Conservation (phyloP, 176 grass and related monocot species). For the Rhipidocladum racemiflorum region DNA sequence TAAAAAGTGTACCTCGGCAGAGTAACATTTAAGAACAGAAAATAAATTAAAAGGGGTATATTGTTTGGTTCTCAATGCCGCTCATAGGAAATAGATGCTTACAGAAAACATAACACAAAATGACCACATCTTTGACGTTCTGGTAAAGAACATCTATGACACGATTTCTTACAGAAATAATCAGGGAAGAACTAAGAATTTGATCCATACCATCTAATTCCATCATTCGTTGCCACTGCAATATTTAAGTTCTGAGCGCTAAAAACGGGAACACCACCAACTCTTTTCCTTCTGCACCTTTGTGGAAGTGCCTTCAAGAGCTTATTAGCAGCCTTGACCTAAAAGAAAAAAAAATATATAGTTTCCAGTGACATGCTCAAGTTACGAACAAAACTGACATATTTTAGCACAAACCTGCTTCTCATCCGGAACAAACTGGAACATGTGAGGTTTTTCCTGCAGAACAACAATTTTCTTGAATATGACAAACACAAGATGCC, state of each 20-base stretch:
- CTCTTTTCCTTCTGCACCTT: conserved; percentile 50
- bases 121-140: neutral
- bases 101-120: neutral
- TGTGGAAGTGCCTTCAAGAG: conserved; percentile 72
- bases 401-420: conserved; percentile 64
- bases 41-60: neutral
- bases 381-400: conserved; percentile 24
- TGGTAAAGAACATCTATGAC: neutral
- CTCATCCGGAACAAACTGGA: conserved; percentile 90
- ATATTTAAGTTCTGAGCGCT: conserved; percentile 93
- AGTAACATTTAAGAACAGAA: neutral
- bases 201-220: conserved; percentile 84
- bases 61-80: neutral
- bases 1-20: neutral
- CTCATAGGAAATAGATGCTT: conserved; percentile 10
- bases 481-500: neutral
- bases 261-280: conserved; percentile 88
- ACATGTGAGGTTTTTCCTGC: conserved; percentile 97
- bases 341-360: conserved; percentile 26
- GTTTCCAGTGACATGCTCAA: conserved; percentile 3
- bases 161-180: neutral
- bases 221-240: conserved; percentile 86
- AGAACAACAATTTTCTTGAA: conserved; percentile 24
- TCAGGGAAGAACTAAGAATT: neutral
- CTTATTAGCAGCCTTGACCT: conserved; percentile 88